Evolutionary conservation across 2,329 filamentous ascomycete genomes (phyloP).

Genomic region (Thelonectria olida): DNA sequence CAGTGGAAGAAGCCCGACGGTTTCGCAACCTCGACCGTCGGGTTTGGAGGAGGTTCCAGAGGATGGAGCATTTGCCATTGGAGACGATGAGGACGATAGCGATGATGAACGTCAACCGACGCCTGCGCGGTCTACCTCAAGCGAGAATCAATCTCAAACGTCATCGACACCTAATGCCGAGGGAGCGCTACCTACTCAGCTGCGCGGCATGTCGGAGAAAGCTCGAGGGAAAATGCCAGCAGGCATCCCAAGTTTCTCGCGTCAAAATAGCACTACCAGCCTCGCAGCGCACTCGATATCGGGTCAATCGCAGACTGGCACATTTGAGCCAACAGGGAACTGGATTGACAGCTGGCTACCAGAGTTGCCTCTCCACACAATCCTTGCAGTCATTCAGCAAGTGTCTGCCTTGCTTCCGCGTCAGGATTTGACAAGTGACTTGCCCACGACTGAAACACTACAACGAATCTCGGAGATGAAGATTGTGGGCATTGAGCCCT

Average conservation of each 20-base stretch:
- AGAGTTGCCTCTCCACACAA: conserved; percentile 87
- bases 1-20: conserved; percentile 69
- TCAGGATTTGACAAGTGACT: conserved; percentile 55
- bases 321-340: conserved; percentile 79
- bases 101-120: conserved; percentile 65
- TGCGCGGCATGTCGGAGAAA: conserved; percentile 96
- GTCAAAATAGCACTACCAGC: conserved; percentile 90
- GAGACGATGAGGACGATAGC: conserved; percentile 77
- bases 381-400: conserved; percentile 79
- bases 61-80: conserved; percentile 85
- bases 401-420: conserved; percentile 66
- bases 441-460: conserved; percentile 56
- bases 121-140: conserved; percentile 70
- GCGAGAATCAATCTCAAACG: conserved; percentile 69
- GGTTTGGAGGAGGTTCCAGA: conserved; percentile 57
- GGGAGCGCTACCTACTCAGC: conserved; percentile 82
- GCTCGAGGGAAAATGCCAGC: conserved; percentile 95
- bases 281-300: conserved; percentile 72
- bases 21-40: conserved; percentile 34
- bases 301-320: conserved; percentile 63
- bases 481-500: conserved; percentile 78
- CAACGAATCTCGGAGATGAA: conserved; percentile 67
- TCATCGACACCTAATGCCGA: conserved; percentile 76
- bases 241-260: conserved; percentile 81
- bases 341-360: conserved; percentile 98